Conservation (phyloP, 73 alveolate genomes). For the Paramecium sexaurelia region DNA sequence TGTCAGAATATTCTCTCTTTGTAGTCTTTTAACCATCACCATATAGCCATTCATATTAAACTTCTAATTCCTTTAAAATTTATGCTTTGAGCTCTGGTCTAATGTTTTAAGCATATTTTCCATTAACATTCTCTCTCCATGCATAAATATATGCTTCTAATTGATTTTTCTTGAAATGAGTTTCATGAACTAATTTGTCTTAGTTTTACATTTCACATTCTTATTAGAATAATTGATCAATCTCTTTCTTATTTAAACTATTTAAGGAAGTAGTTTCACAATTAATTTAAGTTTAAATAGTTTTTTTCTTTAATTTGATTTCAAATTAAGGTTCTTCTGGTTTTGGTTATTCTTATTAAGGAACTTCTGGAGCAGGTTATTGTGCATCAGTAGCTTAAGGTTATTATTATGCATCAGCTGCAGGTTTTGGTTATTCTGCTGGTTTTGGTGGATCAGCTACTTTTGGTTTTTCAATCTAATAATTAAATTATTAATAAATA, state of each 20-base stretch:
- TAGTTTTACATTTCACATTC: constrained; percentile 69
- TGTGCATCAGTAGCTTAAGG: constrained; percentile 32
- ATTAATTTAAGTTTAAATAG: constrained; percentile 60
- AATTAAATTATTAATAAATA: not conserved
- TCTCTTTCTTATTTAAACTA: constrained; percentile 63
- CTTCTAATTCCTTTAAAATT: constrained; percentile 57
- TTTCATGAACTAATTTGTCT: constrained; percentile 72
- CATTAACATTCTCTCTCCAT: constrained; percentile 74
- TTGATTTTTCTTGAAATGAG: constrained; percentile 79
- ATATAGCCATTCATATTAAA: constrained; percentile 82
- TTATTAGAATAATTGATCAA: constrained; percentile 48
- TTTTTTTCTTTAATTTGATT: constrained; percentile 72
- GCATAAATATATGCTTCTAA: constrained; percentile 84
- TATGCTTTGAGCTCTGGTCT: constrained; percentile 30
- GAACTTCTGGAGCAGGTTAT: constrained; percentile 68
- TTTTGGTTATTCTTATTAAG: constrained; percentile 26
- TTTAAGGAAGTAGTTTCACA: constrained; percentile 53
- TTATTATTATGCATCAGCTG: constrained; percentile 32
- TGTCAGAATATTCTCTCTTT: constrained; percentile 66
- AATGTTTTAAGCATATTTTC: constrained; percentile 56
- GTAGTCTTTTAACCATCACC: constrained; percentile 81
- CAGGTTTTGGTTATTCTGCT: constrained; percentile 49
- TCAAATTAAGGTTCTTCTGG: constrained; percentile 72
- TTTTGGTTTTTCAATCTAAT: constrained; percentile 69
- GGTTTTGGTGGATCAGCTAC: constrained; percentile 49